Base-by-base conservation (phyloP, 805 yeast species). In the Wilhelminamyces savonicus region DNA sequence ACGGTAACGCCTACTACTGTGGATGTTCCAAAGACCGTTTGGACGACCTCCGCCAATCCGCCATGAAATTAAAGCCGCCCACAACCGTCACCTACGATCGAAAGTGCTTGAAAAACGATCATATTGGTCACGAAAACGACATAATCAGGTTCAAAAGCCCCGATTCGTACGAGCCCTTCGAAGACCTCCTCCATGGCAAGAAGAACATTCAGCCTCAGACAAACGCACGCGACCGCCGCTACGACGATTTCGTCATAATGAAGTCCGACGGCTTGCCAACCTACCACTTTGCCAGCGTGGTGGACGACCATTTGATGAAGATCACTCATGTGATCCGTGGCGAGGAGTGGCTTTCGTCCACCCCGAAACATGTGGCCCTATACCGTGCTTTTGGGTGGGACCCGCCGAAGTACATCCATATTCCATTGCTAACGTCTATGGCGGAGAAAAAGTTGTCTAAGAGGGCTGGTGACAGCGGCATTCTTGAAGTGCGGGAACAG, bases 221-320 rank as follows among this genome's bases (percentile, higher is more conserved):
- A 16, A 86, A 88, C 50, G 46, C 53, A 16, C 54, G 53, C 13
- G 95, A 87, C 54, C 63, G 77, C 19, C 66, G 97, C 28, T 88
- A 68, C 52, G 98, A 92, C 47, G 98, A 92, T 51, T 86, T 86
- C 17, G 84, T 92, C 8, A 60, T 92, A 16, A 52, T 92, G 49
- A 92, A 92, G 56, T 82, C 95, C n/a, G 97, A 92, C 53, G 88
- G 90, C 0, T 61, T 85, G 36, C 99, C 99, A 16, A 92, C 99
- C 0, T 92, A 92, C 46, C 99, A 92, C 56, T 79, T 92, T 48
- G 98, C 98, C 11, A 90, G 85, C 47, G 95, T 92, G 5, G 74
- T 92, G 3, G 99, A 92, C 50, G 99, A 92, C 51, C 94, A 88
- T 52, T 59, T 83, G 27, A 92, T 92, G 98, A 55, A 76, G 26